These are phyloP conservation scores for Fusarium praegraminearum DNA, from an alignment of 2,329 filamentous ascomycete genomes.

Conservation along the genomic window DNA sequence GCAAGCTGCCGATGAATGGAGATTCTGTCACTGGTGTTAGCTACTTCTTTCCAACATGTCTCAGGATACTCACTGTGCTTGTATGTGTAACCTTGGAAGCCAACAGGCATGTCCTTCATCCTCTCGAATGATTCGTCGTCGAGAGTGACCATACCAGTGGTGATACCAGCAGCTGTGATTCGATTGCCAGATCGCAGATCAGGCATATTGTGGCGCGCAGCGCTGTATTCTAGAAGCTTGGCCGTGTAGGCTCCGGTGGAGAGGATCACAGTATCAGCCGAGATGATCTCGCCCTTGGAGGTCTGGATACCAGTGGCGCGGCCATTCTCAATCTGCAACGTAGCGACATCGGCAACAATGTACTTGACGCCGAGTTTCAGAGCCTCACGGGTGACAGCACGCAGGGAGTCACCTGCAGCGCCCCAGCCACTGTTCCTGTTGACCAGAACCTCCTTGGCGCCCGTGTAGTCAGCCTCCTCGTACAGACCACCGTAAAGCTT, in stretches of 20 bases:
- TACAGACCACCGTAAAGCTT: slow-evolving; percentile 70
- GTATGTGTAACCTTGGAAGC: slow-evolving; percentile 57
- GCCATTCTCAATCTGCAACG: slow-evolving; percentile 61
- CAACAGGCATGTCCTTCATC: slow-evolving; percentile 64
- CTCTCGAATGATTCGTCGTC: slow-evolving; percentile 58
- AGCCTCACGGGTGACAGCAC: slow-evolving; percentile 64
- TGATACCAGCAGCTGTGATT: slow-evolving; percentile 70
- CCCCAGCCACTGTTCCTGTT: slow-evolving; percentile 74
- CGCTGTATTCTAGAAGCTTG: slow-evolving; percentile 65
- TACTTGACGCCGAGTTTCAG: slow-evolving; percentile 70
- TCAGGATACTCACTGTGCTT: slow-evolving; percentile 50
- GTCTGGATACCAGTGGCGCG: slow-evolving; percentile 63
- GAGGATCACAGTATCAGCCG: slow-evolving; percentile 65
- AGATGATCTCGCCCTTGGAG: slow-evolving; percentile 57
- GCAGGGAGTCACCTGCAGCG: slow-evolving; percentile 69
- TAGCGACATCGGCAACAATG: slow-evolving; percentile 63
- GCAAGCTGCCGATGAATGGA: slow-evolving; percentile 69
- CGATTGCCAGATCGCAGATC: slow-evolving; percentile 65
- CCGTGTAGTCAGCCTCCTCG: slow-evolving; percentile 69
- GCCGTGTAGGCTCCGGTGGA: slow-evolving; percentile 70
- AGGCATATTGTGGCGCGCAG: slow-evolving; percentile 58
- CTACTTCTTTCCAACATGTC: slow-evolving; percentile 44
- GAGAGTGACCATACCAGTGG: slow-evolving; percentile 68
- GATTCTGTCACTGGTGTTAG: slow-evolving; percentile 54
- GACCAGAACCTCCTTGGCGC: slow-evolving; percentile 69